Evolutionary conservation across 768 basidiomycete species (phyloP), one percentile per base, ranked within the genome.

Genomic region (Coprinellus micaceus): DNA sequence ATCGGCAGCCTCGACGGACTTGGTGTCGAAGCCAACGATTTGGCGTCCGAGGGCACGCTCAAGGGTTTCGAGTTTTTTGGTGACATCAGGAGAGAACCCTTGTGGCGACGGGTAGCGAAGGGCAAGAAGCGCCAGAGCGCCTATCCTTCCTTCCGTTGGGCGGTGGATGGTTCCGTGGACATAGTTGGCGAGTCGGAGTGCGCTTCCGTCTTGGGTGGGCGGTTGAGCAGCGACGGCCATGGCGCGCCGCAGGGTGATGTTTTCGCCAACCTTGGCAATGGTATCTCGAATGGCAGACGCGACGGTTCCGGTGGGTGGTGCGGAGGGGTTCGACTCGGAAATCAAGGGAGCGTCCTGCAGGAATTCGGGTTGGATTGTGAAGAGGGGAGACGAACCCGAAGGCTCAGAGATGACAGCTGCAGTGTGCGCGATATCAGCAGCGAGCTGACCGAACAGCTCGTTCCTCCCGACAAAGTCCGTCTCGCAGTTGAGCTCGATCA

Each of bases 391-490:
- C 24, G 56, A 57, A 50, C 64, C 59, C 11, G 64, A 62, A n/a
- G 72, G 67, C 45, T 83, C 80, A 0, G 82, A 70, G 41, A 91
- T 74, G 65, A 85, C 89, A 5, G 92, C 92, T 30, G 87, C 84
- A 1, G 91, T 93, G 62, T 90, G 86, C 15, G 92, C 88, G 61
- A 97, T 86, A 63, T 91, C 85, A 39, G 79, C 77, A 12, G 89
- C 88, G 37, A 95, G 81, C 53, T 78, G 77, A 15, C 83, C 78
- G 64, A 98, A 98, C 12, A 93, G 75, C 56, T 87, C 82, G 63
- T 92, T 95, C 60, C 91, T 75, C 22, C 86, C 91, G 26, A 98
- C 95, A 67, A 97, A 98, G 74, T 98, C 95, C 52, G 95, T 97
- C 74, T 98, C 95, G 74, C 95, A 98, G 63, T 91, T 92, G 58